These are phyloP conservation scores for Pestalotiopsis fici DNA, from an alignment of 2,329 filamentous ascomycete genomes.

Conservation along the genomic window DNA sequence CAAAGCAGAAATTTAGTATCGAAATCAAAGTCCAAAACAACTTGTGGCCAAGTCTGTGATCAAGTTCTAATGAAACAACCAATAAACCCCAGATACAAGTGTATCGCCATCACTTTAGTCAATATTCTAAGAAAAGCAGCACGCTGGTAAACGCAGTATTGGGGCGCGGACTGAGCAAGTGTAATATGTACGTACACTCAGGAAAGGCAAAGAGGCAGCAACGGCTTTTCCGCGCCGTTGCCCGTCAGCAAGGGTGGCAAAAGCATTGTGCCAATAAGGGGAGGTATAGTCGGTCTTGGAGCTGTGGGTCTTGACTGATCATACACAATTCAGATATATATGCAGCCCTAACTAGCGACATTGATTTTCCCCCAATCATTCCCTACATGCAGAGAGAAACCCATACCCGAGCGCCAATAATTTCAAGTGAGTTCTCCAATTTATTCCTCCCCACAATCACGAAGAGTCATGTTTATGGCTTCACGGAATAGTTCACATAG, in stretches of 20 bases:
- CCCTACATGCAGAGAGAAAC: neutral
- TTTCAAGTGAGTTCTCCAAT: neutral
- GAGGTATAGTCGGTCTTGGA: neutral
- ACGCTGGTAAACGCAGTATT: neutral
- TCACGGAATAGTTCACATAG: neutral
- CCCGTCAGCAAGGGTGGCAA: neutral
- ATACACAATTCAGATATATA: neutral
- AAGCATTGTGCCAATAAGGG: conserved; percentile 3
- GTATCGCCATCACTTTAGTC: neutral
- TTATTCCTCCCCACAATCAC: neutral
- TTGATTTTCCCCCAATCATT: neutral
- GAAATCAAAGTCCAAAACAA: no score
- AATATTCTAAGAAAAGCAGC: neutral
- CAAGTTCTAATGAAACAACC: neutral
- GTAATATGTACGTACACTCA: neutral
- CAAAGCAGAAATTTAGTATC: no score
- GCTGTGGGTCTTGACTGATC: neutral
- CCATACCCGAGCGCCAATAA: neutral
- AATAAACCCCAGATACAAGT: neutral
- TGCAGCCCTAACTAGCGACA: neutral
- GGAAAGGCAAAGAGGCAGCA: neutral
- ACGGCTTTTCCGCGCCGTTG: neutral
- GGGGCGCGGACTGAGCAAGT: conserved; percentile 1
- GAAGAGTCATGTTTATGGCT: neutral
- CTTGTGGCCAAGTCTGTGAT: no score